Evolutionary conservation across 2,329 filamentous ascomycete genomes (phyloP), one percentile per base, ranked within the genome.

Genomic region (Akanthomyces lecanii): DNA sequence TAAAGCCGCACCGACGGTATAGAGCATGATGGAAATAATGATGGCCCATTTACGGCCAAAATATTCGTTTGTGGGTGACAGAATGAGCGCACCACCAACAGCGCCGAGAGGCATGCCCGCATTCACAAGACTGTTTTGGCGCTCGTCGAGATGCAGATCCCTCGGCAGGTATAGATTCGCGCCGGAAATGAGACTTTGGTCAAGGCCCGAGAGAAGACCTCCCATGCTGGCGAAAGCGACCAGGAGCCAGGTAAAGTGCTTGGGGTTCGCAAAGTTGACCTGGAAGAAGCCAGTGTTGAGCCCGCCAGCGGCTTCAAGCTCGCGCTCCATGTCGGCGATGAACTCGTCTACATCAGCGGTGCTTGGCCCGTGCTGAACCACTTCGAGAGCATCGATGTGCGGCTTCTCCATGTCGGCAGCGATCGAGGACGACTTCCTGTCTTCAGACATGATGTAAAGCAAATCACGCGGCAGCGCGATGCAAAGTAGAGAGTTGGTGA

Each of bases 161-260:
- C 72, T 67, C 3, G 88, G 89, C 51, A 91, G 77, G 71, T 83
- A 88, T 4, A 91, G 77, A 69, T 89, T 88, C 56, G 89, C 89
- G 59, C 89, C 89, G 14, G 83, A 87, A 69, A 91, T 91, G 62
- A 91, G 78, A 52, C 85, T 89, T 74, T 91, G 89, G 70, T 91
- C 89, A 23, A 91, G 79, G 65, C 89, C 89, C 1, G 86, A 89
- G 0, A 91, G 82, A 25, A 91, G 77, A 71, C 89, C 89, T 56
- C 89, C 88, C 86, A 91, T 89, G 18, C 85, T 89, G n/a, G 88
- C 88, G 68, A 91, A 91, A 1, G 81, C 85, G 51, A 89, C 86
- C 16, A 90, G 79, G 18, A 89, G 75, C 78, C 82, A 89, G 30
- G 88, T 91, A 72, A 90, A 91, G 62, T 75, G 70, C 69, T 85